Evolutionary conservation across 1,284 basidiomycete genomes (phyloP).

Genomic region (Sparassis latifolia): DNA sequence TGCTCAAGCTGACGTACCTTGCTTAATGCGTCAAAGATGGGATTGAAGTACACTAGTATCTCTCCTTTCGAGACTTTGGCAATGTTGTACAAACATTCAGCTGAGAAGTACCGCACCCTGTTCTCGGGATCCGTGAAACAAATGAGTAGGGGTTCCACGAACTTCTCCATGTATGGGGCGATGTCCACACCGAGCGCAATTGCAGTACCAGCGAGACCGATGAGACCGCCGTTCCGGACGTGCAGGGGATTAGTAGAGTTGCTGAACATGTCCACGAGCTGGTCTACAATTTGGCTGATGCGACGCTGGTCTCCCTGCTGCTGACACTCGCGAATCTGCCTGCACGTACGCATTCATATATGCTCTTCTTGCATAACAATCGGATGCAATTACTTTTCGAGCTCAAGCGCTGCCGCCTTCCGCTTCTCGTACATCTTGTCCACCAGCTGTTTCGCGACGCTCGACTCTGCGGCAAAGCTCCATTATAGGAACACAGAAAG

Average conservation of each 20-base stretch:
- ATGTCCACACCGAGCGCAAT: slow-evolving; percentile 94
- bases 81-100: slow-evolving; percentile 98
- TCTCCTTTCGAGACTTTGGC: slow-evolving; percentile 98
- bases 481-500: neutral
- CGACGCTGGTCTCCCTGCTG: slow-evolving; percentile 74
- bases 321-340: slow-evolving; percentile 77
- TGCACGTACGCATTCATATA: slow-evolving; percentile 34
- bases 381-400: slow-evolving; percentile 69
- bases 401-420: slow-evolving; percentile 90
- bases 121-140: slow-evolving; percentile 96
- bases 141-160: slow-evolving; percentile 84
- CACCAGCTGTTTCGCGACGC: slow-evolving; percentile 68
- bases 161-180: slow-evolving; percentile 89
- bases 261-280: slow-evolving; percentile 90
- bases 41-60: slow-evolving; percentile 95
- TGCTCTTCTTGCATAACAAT: neutral
- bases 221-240: slow-evolving; percentile 91
- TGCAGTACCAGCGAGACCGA: slow-evolving; percentile 93
- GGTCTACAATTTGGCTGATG: slow-evolving; percentile 87
- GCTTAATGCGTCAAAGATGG: slow-evolving; percentile 95
- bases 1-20: slow-evolving; percentile 57
- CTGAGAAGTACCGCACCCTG: slow-evolving; percentile 94
- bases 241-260: slow-evolving; percentile 78
- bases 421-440: slow-evolving; percentile 94
- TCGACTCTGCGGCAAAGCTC: slow-evolving; percentile 39